Base-by-base conservation (phyloP, 2,329 filamentous ascomycete species). In the Hypoxylon sp. region DNA sequence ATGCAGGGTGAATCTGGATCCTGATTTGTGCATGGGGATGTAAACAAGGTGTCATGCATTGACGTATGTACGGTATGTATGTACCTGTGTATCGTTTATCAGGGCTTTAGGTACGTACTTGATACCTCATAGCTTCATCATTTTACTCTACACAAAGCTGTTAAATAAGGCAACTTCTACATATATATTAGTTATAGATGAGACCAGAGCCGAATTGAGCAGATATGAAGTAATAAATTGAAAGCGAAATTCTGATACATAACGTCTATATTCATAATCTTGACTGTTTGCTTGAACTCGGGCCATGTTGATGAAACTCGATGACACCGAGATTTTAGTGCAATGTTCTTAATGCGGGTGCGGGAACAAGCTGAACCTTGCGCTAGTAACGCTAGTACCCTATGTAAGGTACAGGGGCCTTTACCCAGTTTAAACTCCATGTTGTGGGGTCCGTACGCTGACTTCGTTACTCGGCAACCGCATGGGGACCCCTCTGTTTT, bases 391-490 rank as follows among this genome's bases (percentile, higher is more conserved):
- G 31, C 35, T 42, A 55, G 1, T 55, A 37, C 52, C 26, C 42
- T 55, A 46, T 9, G 14, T n/a, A 31, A 19, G 29, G 29, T 31
- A 31, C 29, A 31, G 29, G 29, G 29, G 19, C 11, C 55, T 44
- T 48, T 59, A 33, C 35, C 48, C 13, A 19, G 37, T 19, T 57
- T 53, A 67, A 29, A 55, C 54, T 59, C 29, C 29, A 31, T 31
- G 6, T 31, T 59, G 50, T 35, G n/a, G 66, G 62, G 39, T 44
- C 62, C 26, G 29, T 48, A 59, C 53, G 47, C 59, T n/a, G 42
- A 33, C 17, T 19, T 39, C 46, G 75, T 77, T 74, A 73, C 75
- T 71, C 59, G 74, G 75, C 74, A 76, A 77, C 75, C 46, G 61
- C 46, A 35, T 46, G 31, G 55, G 59, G 66, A 64, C 70, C 70